These are phyloP conservation scores for Zangia roseola DNA, from an alignment of 768 basidiomycete genomes.

Conservation along the genomic window DNA sequence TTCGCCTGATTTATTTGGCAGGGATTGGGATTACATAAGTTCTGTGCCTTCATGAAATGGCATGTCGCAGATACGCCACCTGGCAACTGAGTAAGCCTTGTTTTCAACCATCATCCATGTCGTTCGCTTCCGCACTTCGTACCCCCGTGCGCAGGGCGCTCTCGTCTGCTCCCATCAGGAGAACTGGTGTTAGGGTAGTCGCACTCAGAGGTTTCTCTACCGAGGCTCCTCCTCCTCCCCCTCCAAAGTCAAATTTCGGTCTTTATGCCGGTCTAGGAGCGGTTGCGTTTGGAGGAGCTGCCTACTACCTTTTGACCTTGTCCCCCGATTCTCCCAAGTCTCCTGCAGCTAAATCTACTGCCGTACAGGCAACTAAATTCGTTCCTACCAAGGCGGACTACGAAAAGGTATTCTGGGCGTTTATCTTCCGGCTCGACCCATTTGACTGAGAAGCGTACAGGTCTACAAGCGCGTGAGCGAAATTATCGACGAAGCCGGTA, in stretches of 20 bases:
- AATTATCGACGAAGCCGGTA: conserved; percentile 61
- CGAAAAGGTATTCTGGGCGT: conserved; percentile 59
- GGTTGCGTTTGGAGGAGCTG: conserved; percentile 57
- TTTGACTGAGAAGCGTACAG: conserved; percentile 32
- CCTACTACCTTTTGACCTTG: conserved; percentile 58
- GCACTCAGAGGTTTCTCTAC: conserved; percentile 64
- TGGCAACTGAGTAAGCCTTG: conserved; percentile 3
- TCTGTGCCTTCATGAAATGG: neutral
- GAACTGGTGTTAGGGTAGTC: conserved; percentile 36
- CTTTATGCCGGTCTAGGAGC: conserved; percentile 64
- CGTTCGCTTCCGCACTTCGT: conserved; percentile 49
- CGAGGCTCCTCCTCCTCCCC: conserved; percentile 37
- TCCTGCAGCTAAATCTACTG: conserved; percentile 57
- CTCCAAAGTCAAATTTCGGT: conserved; percentile 52
- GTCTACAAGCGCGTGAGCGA: conserved; percentile 91
- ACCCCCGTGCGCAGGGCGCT: conserved; percentile 47
- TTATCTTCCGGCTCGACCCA: neutral
- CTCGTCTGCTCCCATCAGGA: conserved; percentile 26
- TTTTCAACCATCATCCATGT: conserved; percentile 42
- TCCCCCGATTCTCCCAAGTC: conserved; percentile 44
- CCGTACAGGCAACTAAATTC: conserved; percentile 66
- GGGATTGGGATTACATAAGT: conserved; percentile 17
- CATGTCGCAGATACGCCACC: conserved; percentile 12
- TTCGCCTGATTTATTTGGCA: too few species aligned
- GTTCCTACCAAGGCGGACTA: conserved; percentile 82